Base-by-base conservation (phyloP, 305 asterid genomes). In the Nicotiana rustica region DNA sequence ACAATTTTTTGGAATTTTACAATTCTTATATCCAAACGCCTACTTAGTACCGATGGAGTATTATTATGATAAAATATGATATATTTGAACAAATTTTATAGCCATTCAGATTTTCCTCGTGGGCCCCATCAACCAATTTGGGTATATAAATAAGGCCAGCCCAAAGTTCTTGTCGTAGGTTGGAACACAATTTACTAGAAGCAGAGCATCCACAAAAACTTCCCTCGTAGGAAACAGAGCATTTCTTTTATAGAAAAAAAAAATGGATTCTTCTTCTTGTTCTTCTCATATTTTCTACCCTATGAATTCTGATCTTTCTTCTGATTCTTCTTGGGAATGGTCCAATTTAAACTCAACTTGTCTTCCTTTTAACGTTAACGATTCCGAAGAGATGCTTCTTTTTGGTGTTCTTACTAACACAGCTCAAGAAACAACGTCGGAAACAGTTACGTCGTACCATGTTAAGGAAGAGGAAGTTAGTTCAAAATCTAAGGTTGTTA, bases 381-480 rank as follows among this genome's bases (percentile, higher is more conserved):
- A 95, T 81, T 91, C 98, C 15, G 89, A 91, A 61, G 97, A 95
- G 81, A 95, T 93, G 98, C 88, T 95, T 2, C 91, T 93, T 21
- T 89, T 84, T 59, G 93, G 92, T 18, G 88, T 93, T 10, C 47
- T 95, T 12, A 75, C 92, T 1, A 87, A 87, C 69, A 84, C 90
- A 0, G 84, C 82, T 14, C 88, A 84, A 35, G 92, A 88, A 61
- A 62, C 88, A 21, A 85, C 95, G 3, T 87, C 86, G 29, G 82
- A 84, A 13, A 29, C 73, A 7, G 83, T 90, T 35, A 90, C 92
- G 49, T 67, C 85, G 61, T 85, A 82, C 4, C 89, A 35, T 38
- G 73, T 78, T 8, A 86, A 83, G 84, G 92, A 86, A 18, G 92
- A 86, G 4, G 92, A 90, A 36, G 91, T 88, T 7, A 84, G 66